Conservation (phyloP, 1,139 yeast species). For the Taphrina sp. region DNA sequence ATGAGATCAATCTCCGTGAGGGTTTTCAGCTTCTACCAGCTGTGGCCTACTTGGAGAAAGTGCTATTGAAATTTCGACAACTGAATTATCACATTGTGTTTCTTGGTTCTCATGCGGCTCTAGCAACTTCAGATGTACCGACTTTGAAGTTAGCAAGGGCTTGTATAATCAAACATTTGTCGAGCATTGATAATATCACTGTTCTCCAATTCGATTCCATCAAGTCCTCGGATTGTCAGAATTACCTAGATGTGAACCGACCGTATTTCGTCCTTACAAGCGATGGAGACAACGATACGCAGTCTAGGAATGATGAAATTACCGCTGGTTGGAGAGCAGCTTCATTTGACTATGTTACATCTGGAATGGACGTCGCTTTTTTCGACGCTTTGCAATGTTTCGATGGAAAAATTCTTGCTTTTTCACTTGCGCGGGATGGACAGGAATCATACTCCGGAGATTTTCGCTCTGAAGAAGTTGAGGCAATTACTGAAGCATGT, state of each 20-base stretch:
- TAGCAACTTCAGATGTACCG: slow-evolving; percentile 10
- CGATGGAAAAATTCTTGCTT: slow-evolving; percentile 25
- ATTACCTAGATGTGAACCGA: slow-evolving; percentile 30
- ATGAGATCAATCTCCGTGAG: slow-evolving; percentile 17
- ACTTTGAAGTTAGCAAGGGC: slow-evolving; percentile 10
- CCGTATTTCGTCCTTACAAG: slow-evolving; percentile 32
- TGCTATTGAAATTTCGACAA: slow-evolving; percentile 15
- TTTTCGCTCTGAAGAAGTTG: slow-evolving; percentile 3
- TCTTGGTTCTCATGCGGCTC: slow-evolving; percentile 24
- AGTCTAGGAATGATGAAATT: background rate
- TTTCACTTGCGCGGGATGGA: slow-evolving; percentile 17
- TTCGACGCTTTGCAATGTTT: slow-evolving; percentile 24
- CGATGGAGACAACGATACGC: slow-evolving; percentile 16
- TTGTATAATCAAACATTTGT: slow-evolving; percentile 10
- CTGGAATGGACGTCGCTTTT: slow-evolving; percentile 22
- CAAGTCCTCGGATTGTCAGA: slow-evolving; percentile 22
- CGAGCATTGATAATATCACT: slow-evolving; percentile 9
- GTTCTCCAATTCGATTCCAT: slow-evolving; percentile 19
- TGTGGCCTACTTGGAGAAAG: slow-evolving; percentile 27
- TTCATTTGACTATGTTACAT: slow-evolving; percentile 5
- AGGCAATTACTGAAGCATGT: slow-evolving; percentile 4
- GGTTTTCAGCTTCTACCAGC: slow-evolving; percentile 30
- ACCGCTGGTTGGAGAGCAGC: slow-evolving; percentile 18
- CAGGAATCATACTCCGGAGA: slow-evolving; percentile 11
- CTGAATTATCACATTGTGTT: slow-evolving; percentile 31